A percentile compares a stretch with the other conserved stretches of the same genome.
Conservation (phyloP, 2,329 filamentous ascomycete genomes). For the Ceratocystis variospora region DNA sequence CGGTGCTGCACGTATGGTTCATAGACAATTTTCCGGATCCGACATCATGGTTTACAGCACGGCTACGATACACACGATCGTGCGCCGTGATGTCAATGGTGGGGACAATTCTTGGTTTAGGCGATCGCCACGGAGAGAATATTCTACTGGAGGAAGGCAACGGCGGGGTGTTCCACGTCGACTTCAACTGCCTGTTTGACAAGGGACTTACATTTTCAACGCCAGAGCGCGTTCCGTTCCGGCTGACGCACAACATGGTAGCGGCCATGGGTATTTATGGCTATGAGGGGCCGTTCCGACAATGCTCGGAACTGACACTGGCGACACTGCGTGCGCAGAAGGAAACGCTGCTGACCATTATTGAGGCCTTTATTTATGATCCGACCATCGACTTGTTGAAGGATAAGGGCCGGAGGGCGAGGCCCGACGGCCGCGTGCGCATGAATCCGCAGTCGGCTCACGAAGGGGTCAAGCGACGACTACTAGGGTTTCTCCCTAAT, state of each 20-base stretch:
- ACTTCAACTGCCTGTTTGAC: constrained; percentile 99
- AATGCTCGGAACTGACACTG: constrained; percentile 79
- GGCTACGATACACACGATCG: constrained; percentile 79
- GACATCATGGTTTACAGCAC: constrained; percentile 77
- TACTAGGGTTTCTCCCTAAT: constrained; percentile 66
- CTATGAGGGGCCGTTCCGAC: constrained; percentile 83
- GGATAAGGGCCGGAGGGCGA: constrained; percentile 47
- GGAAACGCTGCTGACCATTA: constrained; percentile 91
- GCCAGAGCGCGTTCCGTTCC: constrained; percentile 88
- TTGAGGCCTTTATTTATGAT: constrained; percentile 95
- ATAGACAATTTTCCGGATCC: constrained; percentile 88
- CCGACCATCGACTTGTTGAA: constrained; percentile 82
- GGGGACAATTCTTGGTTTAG: constrained; percentile 82
- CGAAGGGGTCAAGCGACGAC: constrained; percentile 75
- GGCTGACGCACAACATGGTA: constrained; percentile 96
- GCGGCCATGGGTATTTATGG: constrained; percentile 93
- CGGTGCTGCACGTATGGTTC: constrained; percentile 88
- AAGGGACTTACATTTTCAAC: constrained; percentile 93
- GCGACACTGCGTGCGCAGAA: constrained; percentile 76
- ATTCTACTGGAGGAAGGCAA: constrained; percentile 88
- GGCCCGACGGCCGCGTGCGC: not conserved
- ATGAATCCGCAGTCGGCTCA: constrained; percentile 60
- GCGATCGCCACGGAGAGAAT: constrained; percentile 94
- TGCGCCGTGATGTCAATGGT: constrained; percentile 99
- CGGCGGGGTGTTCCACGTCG: constrained; percentile 89